Base-by-base conservation (phyloP, 192 early-diverging fungal species). In the Mortierella hygrophila region DNA sequence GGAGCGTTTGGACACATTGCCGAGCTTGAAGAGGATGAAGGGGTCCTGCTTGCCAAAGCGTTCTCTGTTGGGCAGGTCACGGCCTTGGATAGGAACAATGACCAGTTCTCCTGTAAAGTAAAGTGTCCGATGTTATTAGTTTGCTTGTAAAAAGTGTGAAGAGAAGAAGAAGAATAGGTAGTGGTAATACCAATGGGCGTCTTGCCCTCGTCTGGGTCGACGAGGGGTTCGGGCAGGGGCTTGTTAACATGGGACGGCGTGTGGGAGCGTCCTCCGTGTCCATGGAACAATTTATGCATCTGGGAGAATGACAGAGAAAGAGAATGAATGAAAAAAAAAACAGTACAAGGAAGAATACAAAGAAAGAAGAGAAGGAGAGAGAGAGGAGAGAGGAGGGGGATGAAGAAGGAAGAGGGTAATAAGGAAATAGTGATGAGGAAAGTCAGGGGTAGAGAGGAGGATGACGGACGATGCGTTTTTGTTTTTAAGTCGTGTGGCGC, bases 41-140 rank as follows among this genome's bases (percentile, higher is more conserved):
- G 92, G 91, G 72, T 92, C 89, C 79, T 90, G 91, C 44, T 93
- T 93, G 35, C 92, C 92, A 23, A 93, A 79, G 16, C 82, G 29
- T 55, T 86, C 88, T 47, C 80, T 63, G 65, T 85, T 82, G 26
- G 71, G 75, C 49, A 89, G 69, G 32, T 89, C 81, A 21, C 81
- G 79, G 13, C 83, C 83, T 38, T 89, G 82, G 49, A 89, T 85
- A 63, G 82, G 78, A 4, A 88, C 52, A 72, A 88, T 80, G 55
- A 77, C 65, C 35, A 86, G 42, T 44, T 86, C 83, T 63, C 83
- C 83, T 86, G 20, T 5, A 38, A 3, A 32, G 8, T 29, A 32
- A 8, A 2, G 9, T 35, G 6, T 10, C 4, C 20, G 54, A 37
- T 47, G 44, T 13, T 65, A n/a, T 3, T 32, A 8, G 8, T 13